Conservation (phyloP, 2,329 filamentous ascomycete genomes). For the Xylaria sp. region DNA sequence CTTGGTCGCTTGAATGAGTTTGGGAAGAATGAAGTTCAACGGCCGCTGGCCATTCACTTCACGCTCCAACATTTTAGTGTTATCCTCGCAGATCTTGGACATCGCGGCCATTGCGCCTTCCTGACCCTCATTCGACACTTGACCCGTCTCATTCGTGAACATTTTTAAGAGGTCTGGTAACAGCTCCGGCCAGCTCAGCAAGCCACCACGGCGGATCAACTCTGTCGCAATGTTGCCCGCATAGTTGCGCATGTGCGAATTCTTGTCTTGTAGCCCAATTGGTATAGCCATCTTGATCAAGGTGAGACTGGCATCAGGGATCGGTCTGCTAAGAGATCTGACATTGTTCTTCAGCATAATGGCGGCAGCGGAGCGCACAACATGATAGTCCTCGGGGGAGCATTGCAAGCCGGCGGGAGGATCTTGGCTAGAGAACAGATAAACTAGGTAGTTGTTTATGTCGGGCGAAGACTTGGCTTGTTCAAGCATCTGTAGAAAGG, state of each 20-base stretch:
- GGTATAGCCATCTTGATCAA: slow-evolving; percentile 85
- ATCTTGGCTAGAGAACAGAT: slow-evolving; percentile 80
- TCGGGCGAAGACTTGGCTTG: slow-evolving; percentile 90
- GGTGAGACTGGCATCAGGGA: slow-evolving; percentile 76
- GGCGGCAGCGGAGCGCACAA: slow-evolving; percentile 86
- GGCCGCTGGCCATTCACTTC: slow-evolving; percentile 91
- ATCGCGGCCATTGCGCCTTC: slow-evolving; percentile 95
- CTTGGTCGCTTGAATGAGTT: slow-evolving; percentile 86
- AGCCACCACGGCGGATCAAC: slow-evolving; percentile 82
- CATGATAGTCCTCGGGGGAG: slow-evolving; percentile 70
- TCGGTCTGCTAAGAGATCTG: slow-evolving; percentile 76
- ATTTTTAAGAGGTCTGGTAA: slow-evolving; percentile 83
- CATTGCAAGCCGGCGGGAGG: slow-evolving; percentile 69
- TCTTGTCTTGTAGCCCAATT: slow-evolving; percentile 81
- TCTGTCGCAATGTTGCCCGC: slow-evolving; percentile 96
- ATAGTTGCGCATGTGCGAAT: slow-evolving; percentile 84
- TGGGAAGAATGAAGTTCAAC: slow-evolving; percentile 87
- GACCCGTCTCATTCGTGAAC: slow-evolving; percentile 76
- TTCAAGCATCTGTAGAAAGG: slow-evolving; percentile 78
- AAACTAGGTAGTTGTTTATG: slow-evolving; percentile 97
- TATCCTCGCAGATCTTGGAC: slow-evolving; percentile 97
- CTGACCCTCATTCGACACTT: slow-evolving; percentile 76
- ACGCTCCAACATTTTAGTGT: slow-evolving; percentile 83
- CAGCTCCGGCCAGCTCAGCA: slow-evolving; percentile 91
- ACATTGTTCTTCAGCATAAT: slow-evolving; percentile 98